Percentiles rank a stretch among this genome's conserved stretches.
These are phyloP conservation scores for Rhizopus sp. DNA, from an alignment of 371 early-diverging fungal species.

Conservation along the genomic window DNA sequence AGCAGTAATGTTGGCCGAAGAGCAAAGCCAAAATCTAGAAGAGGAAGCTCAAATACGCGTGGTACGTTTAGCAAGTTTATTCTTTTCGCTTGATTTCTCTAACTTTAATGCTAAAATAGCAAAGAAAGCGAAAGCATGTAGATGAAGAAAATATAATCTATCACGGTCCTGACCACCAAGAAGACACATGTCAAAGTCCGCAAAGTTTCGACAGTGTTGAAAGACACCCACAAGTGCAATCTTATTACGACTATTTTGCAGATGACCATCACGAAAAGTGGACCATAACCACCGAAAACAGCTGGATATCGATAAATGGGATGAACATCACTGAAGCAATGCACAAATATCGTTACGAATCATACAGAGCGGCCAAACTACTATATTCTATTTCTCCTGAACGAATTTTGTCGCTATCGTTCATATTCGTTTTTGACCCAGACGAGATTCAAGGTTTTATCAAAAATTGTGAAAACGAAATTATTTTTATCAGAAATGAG, in stretches of 20 bases:
- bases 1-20: too few species aligned
- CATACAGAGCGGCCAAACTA: constrained; percentile 5
- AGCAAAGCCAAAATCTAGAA: constrained; percentile 1
- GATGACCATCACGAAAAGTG: constrained; percentile 4
- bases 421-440: too few species aligned
- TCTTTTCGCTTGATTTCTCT: constrained; percentile 1
- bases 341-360: not conserved
- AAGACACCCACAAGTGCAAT: not conserved
- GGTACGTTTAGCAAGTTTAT: constrained; percentile 1
- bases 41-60: constrained; percentile 5
- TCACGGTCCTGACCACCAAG: too few species aligned
- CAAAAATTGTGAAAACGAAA: too few species aligned
- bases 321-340: not conserved
- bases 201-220: constrained; percentile 1
- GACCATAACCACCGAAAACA: constrained; percentile 2
- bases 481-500: constrained; percentile 1
- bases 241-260: constrained; percentile 13
- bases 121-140: not conserved
- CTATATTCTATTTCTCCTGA: not conserved
- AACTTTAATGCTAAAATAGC: not conserved
- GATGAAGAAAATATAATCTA: constrained; percentile 7
- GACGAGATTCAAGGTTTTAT: too few species aligned
- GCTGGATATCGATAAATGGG: not conserved
- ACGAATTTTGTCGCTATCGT: constrained; percentile 5
- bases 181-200: constrained; percentile 1